Evolutionary conservation across 345 rosid genomes (phyloP).

Genomic region (Dimocarpus longan): DNA sequence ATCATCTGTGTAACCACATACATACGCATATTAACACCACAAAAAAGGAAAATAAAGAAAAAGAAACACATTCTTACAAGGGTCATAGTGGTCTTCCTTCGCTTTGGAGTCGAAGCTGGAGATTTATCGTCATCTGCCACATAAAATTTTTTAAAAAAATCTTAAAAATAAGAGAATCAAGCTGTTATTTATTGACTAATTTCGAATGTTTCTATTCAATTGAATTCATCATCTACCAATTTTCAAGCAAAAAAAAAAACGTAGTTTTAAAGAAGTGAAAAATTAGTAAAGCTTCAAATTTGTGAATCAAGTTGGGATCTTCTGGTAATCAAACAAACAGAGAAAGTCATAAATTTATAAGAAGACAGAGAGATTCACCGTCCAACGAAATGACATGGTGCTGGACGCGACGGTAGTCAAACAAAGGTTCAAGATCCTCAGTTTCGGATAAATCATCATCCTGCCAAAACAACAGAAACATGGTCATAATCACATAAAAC

Average conservation of each 20-base stretch:
- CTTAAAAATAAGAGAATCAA: no score
- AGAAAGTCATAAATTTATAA: not conserved
- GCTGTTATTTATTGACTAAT: no score
- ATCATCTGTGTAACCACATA: not conserved
- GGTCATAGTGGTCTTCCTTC: constrained; percentile 23
- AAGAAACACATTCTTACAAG: constrained; percentile 26
- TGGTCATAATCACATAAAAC: not conserved
- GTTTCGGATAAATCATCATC: constrained; percentile 56
- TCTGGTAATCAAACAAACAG: not conserved
- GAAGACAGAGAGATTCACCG: constrained; percentile 36
- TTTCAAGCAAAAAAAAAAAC: not conserved
- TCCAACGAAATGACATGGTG: constrained; percentile 52
- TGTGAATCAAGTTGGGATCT: not conserved
- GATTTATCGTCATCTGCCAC: constrained; percentile 32
- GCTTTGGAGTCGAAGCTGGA: constrained; percentile 19
- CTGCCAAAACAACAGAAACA: constrained; percentile 34
- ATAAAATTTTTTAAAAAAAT: no score
- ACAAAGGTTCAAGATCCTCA: constrained; percentile 79
- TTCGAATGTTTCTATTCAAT: not conserved
- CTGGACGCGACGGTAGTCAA: constrained; percentile 77
- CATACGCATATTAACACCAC: not conserved
- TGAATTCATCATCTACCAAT: not conserved
- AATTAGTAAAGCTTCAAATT: not conserved
- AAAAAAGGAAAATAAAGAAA: not conserved
- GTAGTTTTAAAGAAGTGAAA: no score